Evolutionary conservation across 2,329 filamentous ascomycete species (phyloP).

Genomic region (Orbilia javanica): DNA sequence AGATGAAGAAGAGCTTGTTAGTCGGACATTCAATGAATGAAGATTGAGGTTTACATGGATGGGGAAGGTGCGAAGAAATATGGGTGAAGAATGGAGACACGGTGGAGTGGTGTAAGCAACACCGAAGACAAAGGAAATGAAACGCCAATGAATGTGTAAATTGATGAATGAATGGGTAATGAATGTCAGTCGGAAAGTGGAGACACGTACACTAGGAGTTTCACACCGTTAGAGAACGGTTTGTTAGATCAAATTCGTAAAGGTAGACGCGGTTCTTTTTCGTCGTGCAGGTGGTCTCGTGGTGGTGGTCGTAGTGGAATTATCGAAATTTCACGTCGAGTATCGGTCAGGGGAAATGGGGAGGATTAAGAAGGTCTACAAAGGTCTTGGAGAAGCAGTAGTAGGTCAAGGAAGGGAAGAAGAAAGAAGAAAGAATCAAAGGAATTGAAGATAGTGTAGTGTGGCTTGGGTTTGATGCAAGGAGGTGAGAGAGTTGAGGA

Average conservation of each 20-base stretch:
- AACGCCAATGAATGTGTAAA: neutral
- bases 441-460: constrained; percentile 6
- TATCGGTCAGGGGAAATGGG: neutral
- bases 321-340: constrained; percentile 29
- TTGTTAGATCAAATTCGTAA: constrained; percentile 8
- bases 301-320: neutral
- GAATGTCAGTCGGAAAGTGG: neutral
- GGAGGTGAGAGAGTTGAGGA: neutral
- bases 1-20: constrained; percentile 17
- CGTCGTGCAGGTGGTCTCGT: neutral
- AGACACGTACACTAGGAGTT: constrained; percentile 41
- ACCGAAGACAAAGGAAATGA: neutral
- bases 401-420: neutral
- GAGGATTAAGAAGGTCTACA: neutral
- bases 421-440: neutral
- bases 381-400: neutral
- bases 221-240: constrained; percentile 41
- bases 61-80: constrained; percentile 1
- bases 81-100: constrained; percentile 19
- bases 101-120: neutral
- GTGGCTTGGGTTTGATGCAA: constrained; percentile 6
- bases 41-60: neutral
- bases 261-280: constrained; percentile 3
- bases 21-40: constrained; percentile 11
- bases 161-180: neutral